These are phyloP conservation scores for Saccharomycopsis selenospora DNA, from an alignment of 805 yeast genomes.

Conservation along the genomic window DNA sequence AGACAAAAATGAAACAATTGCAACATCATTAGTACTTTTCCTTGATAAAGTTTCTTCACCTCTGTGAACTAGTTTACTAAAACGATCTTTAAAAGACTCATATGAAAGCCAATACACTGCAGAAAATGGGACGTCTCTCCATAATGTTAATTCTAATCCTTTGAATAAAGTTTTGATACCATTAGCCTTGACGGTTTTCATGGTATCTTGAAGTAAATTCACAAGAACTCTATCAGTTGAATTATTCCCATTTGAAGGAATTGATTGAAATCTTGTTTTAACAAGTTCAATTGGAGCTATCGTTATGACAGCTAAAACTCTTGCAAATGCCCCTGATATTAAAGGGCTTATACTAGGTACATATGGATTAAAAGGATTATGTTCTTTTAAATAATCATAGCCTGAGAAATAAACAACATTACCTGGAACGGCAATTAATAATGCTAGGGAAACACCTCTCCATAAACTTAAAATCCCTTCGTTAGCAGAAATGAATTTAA, in stretches of 20 bases:
- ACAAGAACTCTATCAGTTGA: constrained; percentile 30
- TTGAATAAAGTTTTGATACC: constrained; percentile 70
- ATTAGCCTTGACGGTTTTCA: constrained; percentile 39
- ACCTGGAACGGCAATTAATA: constrained; percentile 86
- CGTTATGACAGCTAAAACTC: constrained; percentile 40
- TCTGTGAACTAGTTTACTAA: constrained; percentile 15
- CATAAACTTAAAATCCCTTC: constrained; percentile 80
- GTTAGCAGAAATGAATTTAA: constrained; percentile 50
- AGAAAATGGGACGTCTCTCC: constrained; percentile 97
- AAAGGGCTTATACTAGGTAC: constrained; percentile 43
- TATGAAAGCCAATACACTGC: constrained; percentile 92
- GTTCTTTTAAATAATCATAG: constrained; percentile 77
- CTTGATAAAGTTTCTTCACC: not conserved
- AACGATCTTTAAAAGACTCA: constrained; percentile 42
- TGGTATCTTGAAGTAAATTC: constrained; percentile 48
- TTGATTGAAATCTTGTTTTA: constrained; percentile 86
- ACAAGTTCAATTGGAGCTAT: constrained; percentile 84
- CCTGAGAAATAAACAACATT: constrained; percentile 93
- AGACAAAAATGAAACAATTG: constrained; percentile 60
- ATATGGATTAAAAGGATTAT: constrained; percentile 44
- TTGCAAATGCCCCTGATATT: constrained; percentile 61
- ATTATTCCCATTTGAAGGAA: constrained; percentile 43
- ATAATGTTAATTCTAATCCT: constrained; percentile 80
- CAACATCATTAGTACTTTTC: constrained; percentile 36
- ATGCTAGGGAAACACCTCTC: constrained; percentile 80